These are phyloP conservation scores for Rhodotorula sphaerocarpa DNA, from an alignment of 768 basidiomycete genomes.

Conservation along the genomic window DNA sequence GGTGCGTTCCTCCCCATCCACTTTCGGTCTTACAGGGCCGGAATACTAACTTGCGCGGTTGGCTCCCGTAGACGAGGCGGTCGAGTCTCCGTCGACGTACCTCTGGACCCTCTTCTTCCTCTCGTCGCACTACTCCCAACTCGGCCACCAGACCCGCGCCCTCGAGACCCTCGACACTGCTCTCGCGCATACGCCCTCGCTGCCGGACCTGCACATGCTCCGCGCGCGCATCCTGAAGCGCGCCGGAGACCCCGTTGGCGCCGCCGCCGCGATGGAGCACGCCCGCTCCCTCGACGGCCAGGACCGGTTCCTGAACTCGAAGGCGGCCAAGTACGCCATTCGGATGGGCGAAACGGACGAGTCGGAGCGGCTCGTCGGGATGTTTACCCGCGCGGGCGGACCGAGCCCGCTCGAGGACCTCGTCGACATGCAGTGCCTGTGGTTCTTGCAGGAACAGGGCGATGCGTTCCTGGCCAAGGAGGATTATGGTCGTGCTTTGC, in stretches of 20 bases:
- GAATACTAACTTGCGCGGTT: background rate
- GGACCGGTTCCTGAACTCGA: slow-evolving; percentile 90
- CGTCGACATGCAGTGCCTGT: slow-evolving; percentile 89
- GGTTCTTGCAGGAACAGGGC: slow-evolving; percentile 76
- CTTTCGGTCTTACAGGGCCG: background rate
- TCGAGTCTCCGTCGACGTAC: slow-evolving; percentile 67
- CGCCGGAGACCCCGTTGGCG: slow-evolving; percentile 67
- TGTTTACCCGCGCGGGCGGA: slow-evolving; percentile 92
- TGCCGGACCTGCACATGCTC: slow-evolving; percentile 79
- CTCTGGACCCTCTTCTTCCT: slow-evolving; percentile 95
- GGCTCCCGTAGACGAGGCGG: slow-evolving; percentile 24
- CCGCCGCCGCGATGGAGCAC: slow-evolving; percentile 66
- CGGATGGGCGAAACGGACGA: slow-evolving; percentile 71
- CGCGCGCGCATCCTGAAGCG: slow-evolving; percentile 79
- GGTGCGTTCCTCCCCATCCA: slow-evolving; percentile 11
- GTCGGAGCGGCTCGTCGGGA: slow-evolving; percentile 62
- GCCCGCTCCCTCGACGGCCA: slow-evolving; percentile 81
- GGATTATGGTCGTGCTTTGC: slow-evolving; percentile 68
- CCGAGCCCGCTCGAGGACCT: slow-evolving; percentile 65
- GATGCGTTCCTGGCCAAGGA: slow-evolving; percentile 60
- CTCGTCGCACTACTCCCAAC: slow-evolving; percentile 56
- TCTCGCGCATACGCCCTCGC: slow-evolving; percentile 76
- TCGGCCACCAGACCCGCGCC: slow-evolving; percentile 42
- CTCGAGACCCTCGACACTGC: slow-evolving; percentile 60
- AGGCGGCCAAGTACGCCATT: slow-evolving; percentile 80